A percentile compares a stretch with the other conserved stretches of the same genome.
Conservation (phyloP, 257 asterid genomes). For the Pogostemon cablin region DNA sequence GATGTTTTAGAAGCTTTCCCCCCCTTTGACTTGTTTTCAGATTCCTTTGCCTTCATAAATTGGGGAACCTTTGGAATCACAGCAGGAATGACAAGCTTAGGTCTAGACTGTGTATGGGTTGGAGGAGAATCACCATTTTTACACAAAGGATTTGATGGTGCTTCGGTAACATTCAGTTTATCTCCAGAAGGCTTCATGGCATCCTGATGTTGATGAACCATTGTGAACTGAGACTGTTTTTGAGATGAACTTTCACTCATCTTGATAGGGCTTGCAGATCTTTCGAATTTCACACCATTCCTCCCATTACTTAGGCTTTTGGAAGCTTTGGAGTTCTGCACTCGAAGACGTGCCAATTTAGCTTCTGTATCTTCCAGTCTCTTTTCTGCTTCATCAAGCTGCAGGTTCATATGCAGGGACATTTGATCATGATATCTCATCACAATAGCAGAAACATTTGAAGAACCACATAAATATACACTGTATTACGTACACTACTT, state of each 20-base stretch:
- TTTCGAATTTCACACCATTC: conserved; percentile 34
- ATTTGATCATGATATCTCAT: conserved; percentile 28
- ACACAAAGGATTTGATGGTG: conserved; percentile 29
- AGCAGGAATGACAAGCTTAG: conserved; percentile 52
- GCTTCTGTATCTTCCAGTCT: conserved; percentile 57
- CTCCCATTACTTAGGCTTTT: conserved; percentile 35
- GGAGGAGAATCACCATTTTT: conserved; percentile 38
- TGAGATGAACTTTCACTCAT: conserved; percentile 40
- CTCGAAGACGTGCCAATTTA: conserved; percentile 54
- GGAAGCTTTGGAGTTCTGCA: conserved; percentile 39
- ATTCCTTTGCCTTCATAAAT: conserved; percentile 39
- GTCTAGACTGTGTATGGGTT: conserved; percentile 43
- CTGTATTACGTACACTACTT: conserved; percentile 18
- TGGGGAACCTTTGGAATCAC: conserved; percentile 36
- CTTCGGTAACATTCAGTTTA: conserved; percentile 30
- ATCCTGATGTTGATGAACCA: conserved; percentile 29
- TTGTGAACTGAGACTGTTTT: conserved; percentile 29
- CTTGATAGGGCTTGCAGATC: conserved; percentile 35
- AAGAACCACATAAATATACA: conserved; percentile 5
- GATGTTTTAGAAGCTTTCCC: conserved; percentile 38
- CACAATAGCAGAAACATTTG: conserved; percentile 1
- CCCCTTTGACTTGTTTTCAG: conserved; percentile 47
- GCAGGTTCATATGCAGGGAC: conserved; percentile 34
- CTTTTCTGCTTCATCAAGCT: conserved; percentile 62
- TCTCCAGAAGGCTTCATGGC: conserved; percentile 30